Conservation (phyloP, 1,284 basidiomycete species). For the Pyrrhoderma lamaoense region DNA sequence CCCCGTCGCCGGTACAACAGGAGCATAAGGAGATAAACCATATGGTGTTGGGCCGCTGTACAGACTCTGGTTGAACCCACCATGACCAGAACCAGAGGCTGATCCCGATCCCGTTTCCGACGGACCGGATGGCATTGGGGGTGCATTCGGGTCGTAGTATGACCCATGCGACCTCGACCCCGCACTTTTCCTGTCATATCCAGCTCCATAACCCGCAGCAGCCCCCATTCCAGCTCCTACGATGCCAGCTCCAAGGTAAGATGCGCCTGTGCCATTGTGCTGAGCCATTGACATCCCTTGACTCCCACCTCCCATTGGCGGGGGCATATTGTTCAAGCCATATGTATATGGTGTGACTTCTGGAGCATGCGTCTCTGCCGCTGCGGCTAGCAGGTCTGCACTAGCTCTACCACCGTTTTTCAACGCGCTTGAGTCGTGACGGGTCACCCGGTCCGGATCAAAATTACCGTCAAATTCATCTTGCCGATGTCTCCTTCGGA, state of each 20-base stretch:
- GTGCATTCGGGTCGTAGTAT: constrained; percentile 12
- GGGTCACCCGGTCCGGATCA: constrained; percentile 39
- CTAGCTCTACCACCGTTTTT: constrained; percentile 6
- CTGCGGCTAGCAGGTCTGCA: constrained; percentile 9
- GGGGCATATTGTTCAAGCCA: background rate
- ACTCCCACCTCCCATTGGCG: too few relatives aligned
- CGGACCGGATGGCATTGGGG: constrained; percentile 1
- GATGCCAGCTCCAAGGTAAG: constrained; percentile 8
- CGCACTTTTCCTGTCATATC: constrained; percentile 6
- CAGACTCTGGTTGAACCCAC: constrained; percentile 5
- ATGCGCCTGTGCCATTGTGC: background rate
- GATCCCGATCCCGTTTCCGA: constrained; percentile 8
- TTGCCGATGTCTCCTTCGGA: constrained; percentile 16
- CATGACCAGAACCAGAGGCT: background rate
- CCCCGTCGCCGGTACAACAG: background rate
- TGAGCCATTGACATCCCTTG: constrained; percentile 4
- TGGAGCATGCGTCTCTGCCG: constrained; percentile 2
- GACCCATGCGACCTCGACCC: background rate
- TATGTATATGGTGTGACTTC: constrained; percentile 17
- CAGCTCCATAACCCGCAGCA: background rate
- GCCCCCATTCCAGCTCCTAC: constrained; percentile 10
- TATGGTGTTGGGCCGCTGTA: constrained; percentile 10
- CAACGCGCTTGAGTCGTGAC: constrained; percentile 15
- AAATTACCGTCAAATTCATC: constrained; percentile 47
- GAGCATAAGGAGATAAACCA: constrained; percentile 12